phyloP scores from a whole-genome alignment of 192 early-diverging fungal genomes.

The Coemansia sp. region DNA sequence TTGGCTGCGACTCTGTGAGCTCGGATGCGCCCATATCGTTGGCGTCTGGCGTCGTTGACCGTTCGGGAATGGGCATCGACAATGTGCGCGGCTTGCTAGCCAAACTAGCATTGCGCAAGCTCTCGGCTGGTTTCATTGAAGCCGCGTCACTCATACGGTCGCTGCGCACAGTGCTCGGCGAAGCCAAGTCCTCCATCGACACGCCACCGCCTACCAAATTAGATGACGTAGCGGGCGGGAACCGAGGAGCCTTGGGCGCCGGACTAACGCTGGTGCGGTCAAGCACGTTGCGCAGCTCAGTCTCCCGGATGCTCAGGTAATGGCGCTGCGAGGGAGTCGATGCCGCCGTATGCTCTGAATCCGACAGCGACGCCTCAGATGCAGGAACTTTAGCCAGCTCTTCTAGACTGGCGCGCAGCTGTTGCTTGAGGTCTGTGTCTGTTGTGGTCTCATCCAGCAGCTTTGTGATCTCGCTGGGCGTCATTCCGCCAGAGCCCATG shows the following conservation, averaged over 20 bases:
- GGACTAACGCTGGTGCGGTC: conserved; percentile 51
- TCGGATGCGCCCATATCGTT: not conserved
- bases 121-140: conserved; percentile 37
- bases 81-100: conserved; percentile 10
- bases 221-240: conserved; percentile 11
- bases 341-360: conserved; percentile 33
- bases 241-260: conserved; percentile 32
- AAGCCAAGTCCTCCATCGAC: conserved; percentile 40
- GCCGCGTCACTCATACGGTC: conserved; percentile 41
- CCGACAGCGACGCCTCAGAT: conserved; percentile 25
- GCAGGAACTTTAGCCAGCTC: conserved; percentile 24
- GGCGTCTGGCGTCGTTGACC: not conserved
- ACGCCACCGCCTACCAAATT: conserved; percentile 44
- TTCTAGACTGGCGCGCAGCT: conserved; percentile 51
- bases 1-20: conserved; percentile 2
- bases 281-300: conserved; percentile 47
- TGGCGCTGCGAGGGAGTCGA: conserved; percentile 32
- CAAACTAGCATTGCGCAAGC: conserved; percentile 9
- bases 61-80: conserved; percentile 12
- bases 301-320: conserved; percentile 49
- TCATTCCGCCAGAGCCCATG: conserved; percentile 51
- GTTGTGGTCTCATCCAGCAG: conserved; percentile 37
- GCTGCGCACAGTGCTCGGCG: conserved; percentile 36
- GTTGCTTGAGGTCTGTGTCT: conserved; percentile 43
- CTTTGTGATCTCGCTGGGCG: conserved; percentile 38